Conservation (phyloP, 106 monocot genomes). For the Dioscorea dumetorum region DNA sequence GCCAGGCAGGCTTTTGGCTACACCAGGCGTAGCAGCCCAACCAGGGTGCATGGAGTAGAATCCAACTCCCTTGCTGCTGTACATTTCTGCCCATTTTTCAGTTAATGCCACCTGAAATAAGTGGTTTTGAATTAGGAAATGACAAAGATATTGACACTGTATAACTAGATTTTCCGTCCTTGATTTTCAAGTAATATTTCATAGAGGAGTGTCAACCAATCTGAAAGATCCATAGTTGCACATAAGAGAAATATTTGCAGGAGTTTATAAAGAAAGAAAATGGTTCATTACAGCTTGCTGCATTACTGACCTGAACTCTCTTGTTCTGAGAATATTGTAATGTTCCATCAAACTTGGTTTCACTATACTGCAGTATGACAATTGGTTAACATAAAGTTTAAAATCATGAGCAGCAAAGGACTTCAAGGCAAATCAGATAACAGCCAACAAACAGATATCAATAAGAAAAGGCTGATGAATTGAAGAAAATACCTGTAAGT, state of each 20-base stretch:
- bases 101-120: conserved; percentile 79
- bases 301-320: conserved; percentile 67
- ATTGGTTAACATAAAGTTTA: neutral
- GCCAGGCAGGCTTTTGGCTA: conserved; percentile 62
- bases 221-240: no score
- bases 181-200: no score
- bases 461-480: neutral
- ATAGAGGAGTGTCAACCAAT: no score
- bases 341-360: conserved; percentile 59
- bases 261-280: no score
- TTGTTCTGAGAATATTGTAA: conserved; percentile 78
- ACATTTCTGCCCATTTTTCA: conserved; percentile 82
- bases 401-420: neutral
- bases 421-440: neutral
- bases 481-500: conserved; percentile 50
- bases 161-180: no score
- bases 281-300: no score
- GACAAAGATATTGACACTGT: no score
- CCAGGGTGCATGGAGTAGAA: conserved; percentile 97
- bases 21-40: conserved; percentile 88
- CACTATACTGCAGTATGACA: conserved; percentile 47
- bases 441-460: neutral
- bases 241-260: no score
- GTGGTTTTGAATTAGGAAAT: neutral
- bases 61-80: conserved; percentile 50